Evolutionary conservation across 345 rosid genomes (phyloP), one percentile per base, ranked within the genome.

Genomic region (Eutrema yunnanense): DNA sequence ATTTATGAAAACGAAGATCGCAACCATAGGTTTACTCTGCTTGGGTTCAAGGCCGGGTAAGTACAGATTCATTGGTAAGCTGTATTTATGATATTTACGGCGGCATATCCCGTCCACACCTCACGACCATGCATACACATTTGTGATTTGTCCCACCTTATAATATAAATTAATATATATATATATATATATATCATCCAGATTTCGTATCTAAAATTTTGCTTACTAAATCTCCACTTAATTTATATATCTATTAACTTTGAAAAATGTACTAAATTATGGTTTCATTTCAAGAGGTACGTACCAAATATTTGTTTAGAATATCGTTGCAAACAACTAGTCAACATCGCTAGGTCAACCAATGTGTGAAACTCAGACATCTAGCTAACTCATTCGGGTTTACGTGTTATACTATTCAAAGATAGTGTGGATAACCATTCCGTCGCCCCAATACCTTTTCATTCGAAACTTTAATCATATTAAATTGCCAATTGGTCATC

Each of bases 81-180:
- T 42, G 50, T 6, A 42, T 51, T 42, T 47, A 30, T 55, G 34
- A 65, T 47, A 65, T 9, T 43, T 65, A 65, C 66, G 63, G 66
- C 77, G 36, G 65, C 66, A 73, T 48, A 73, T 73, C 72, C 65
- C 52, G 60, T 73, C 72, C 72, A 65, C 72, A 65, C 78, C 72
- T 26, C 44, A 73, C 37, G 30, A 54, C 16, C 49, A 54, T 54
- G 16, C 32, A 48, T 40, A 47, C 55, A 53, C 57, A 73, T 27
- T 44, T 73, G 77, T 50, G 19, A 73, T 36, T 54, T 73, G 77
- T 37, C 69, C 33, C 12, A 62, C 27, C 26, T 34, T 42, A 60
- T 66, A 37, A 22, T 8, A 65, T 50, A 49, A 19, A 19, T 49
- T 30, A 29, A 16, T 8, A 53, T 29, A 10, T 41, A 9, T 69